These are phyloP conservation scores for Fusarium equiseti DNA, from an alignment of 2,329 filamentous ascomycete species.

Conservation along the genomic window DNA sequence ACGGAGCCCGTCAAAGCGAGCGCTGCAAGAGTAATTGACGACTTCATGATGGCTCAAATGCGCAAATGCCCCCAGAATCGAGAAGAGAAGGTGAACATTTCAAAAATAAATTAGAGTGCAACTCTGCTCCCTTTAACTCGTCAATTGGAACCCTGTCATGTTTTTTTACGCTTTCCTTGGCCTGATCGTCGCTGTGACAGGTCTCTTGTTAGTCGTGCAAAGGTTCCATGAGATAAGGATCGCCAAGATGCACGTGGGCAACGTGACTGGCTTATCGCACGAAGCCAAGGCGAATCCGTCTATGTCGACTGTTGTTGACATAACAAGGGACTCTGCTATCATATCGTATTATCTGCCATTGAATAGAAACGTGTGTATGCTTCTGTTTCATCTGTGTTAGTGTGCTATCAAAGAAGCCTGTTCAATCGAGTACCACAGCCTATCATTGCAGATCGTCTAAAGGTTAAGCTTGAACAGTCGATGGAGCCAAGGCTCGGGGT, in stretches of 20 bases:
- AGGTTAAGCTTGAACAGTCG: slow-evolving; percentile 1
- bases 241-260: slow-evolving; percentile 48
- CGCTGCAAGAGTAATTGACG: slow-evolving; percentile 37
- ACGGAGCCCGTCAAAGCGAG: slow-evolving; percentile 48
- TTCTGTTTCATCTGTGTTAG: not conserved
- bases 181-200: slow-evolving; percentile 21
- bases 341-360: slow-evolving; percentile 2
- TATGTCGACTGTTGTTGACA: not conserved
- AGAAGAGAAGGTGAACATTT: not conserved
- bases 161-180: not conserved
- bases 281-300: slow-evolving; percentile 10
- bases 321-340: not conserved
- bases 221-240: slow-evolving; percentile 32
- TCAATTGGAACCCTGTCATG: slow-evolving; percentile 17
- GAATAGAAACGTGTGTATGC: slow-evolving; percentile 1
- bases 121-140: slow-evolving; percentile 34
- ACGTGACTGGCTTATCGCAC: slow-evolving; percentile 42
- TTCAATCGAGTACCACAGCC: not conserved
- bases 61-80: not conserved
- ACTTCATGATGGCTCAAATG: slow-evolving; percentile 37
- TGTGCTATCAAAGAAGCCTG: not conserved
- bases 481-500: slow-evolving; percentile 8
- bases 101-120: slow-evolving; percentile 6
- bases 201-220: slow-evolving; percentile 14
- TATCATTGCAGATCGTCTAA: not conserved